Base-by-base conservation (phyloP, 768 basidiomycete species). In the Xerocomellus intermedius region DNA sequence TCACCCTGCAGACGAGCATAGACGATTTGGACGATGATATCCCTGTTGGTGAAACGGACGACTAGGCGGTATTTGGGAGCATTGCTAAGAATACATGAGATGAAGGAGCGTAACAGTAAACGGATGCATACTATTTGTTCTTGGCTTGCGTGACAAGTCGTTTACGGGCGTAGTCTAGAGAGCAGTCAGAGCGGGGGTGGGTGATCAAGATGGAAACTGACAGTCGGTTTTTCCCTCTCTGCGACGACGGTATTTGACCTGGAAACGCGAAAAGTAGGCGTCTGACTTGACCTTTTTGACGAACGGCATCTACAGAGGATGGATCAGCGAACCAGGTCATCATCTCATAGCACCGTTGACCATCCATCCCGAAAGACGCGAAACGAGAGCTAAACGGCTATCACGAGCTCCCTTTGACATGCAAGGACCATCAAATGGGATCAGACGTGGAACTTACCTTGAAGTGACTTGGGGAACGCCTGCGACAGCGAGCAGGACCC, bases 201-300 rank as follows among this genome's bases (percentile, higher is more conserved):
- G 45, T 7, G 16, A 42, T 48, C 16, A 48, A 54, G 14, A 45
- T 17, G 30, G 22, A n/a, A 35, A 74, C 86, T 66, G 57, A 92
- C 91, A 99, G 72, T 99, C 97, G 58, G 97, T 99, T 82, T 96
- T 98, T 57, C 97, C 97, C 79, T 99, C 97, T 73, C 94, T 86
- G 63, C 97, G 82, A 70, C 97, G 82, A 72, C 96, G 91, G 77
- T 97, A 97, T 81, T 98, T 98, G 68, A 98, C 95, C 80, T 97
- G 94, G 82, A 89, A 97, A 60, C 95, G 87, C 59, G 94, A 97
- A 80, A 93, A 97, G 87, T 98, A 98, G 68, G 96, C 92, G 73
- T 86, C 85, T 69, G 91, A 91, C 82, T 99, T 98, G 80, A 95
- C 74, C 64, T 89, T 87, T 80, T 98, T 98, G 81, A 97, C 89